A percentile compares a stretch with the other conserved stretches of the same genome.
phyloP scores from a whole-genome alignment of 495 filamentous ascomycete species.

The Podospora anserina region DNA sequence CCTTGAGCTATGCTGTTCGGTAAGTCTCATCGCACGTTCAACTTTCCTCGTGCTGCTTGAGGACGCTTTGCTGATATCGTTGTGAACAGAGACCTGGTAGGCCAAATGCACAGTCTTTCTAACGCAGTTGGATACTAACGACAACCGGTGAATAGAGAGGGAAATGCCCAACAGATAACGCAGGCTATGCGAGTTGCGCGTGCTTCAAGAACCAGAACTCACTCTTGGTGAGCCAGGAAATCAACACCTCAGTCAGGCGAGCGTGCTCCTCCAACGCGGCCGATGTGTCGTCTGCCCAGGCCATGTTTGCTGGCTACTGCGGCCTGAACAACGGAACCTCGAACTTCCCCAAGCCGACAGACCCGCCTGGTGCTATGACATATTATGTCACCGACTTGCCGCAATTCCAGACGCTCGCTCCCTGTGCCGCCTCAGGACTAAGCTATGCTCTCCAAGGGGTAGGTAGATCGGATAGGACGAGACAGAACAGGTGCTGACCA shows the following conservation, averaged over 20 bases:
- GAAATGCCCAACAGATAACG: conserved; percentile 38
- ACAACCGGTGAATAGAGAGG: conserved; percentile 8
- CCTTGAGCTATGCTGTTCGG: conserved; percentile 40
- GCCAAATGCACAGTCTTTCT: not conserved
- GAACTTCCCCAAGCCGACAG: conserved; percentile 40
- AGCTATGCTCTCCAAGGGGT: conserved; percentile 41
- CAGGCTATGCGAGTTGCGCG: conserved; percentile 45
- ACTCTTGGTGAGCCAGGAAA: conserved; percentile 33
- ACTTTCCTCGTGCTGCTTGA: not conserved
- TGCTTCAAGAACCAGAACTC: conserved; percentile 50
- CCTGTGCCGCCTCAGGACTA: conserved; percentile 43
- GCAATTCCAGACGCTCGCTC: conserved; percentile 40
- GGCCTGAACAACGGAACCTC: conserved; percentile 45
- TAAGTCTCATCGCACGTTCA: conserved; percentile 20
- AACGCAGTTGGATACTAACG: not conserved
- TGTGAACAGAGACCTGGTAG: not conserved
- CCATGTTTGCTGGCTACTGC: conserved; percentile 49
- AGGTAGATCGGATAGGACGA: conserved; percentile 15
- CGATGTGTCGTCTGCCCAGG: conserved; percentile 47
- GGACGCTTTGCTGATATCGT: not conserved
- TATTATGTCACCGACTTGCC: conserved; percentile 51
- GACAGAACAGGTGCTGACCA: not conserved
- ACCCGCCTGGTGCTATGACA: conserved; percentile 48
- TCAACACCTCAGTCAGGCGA: conserved; percentile 41
- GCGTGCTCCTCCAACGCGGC: conserved; percentile 38